A percentile compares a stretch with the other conserved stretches of the same genome.
phyloP scores from a whole-genome alignment of 139 green algal genomes.

The Coccomyxa sp. region DNA sequence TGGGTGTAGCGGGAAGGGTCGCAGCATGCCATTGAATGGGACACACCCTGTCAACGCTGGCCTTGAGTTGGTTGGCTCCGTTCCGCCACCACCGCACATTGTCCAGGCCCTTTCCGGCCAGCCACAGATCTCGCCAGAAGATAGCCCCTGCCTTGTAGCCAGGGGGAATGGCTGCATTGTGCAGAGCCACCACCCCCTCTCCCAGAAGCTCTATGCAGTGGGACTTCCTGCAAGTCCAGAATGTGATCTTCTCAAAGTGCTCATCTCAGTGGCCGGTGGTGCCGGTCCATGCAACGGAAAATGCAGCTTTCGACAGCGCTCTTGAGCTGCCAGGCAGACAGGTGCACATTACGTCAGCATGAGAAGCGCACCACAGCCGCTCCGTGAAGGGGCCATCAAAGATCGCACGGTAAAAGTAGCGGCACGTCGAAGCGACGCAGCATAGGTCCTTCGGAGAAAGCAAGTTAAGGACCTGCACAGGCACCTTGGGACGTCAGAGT shows the following conservation, averaged over 20 bases:
- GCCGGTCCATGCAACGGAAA: not conserved
- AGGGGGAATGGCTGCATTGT: not conserved
- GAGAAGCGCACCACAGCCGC: constrained; percentile 1
- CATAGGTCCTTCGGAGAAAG: constrained; percentile 1
- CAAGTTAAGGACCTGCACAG: constrained; percentile 9
- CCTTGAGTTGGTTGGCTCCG: constrained; percentile 2
- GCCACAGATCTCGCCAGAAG: constrained; percentile 12
- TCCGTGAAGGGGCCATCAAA: constrained; percentile 2
- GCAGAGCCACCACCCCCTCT: constrained; percentile 2
- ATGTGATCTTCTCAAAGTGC: not conserved
- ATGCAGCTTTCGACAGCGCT: not conserved
- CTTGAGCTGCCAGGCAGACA: not conserved
- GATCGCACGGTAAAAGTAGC: not conserved
- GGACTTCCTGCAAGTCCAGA: not conserved
- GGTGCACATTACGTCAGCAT: not conserved
- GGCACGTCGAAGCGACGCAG: not conserved
- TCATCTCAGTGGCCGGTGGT: not conserved
- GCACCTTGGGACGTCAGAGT: not conserved
- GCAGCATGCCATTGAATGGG: not conserved
- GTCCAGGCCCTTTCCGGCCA: not conserved
- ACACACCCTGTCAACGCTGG: not conserved
- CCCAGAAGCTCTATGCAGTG: constrained; percentile 8
- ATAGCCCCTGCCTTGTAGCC: not conserved
- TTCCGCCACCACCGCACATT: constrained; percentile 7
- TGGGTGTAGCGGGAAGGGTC: no score